Evolutionary conservation across 2,329 filamentous ascomycete genomes (phyloP).

Genomic region (Elsinoe batatas): DNA sequence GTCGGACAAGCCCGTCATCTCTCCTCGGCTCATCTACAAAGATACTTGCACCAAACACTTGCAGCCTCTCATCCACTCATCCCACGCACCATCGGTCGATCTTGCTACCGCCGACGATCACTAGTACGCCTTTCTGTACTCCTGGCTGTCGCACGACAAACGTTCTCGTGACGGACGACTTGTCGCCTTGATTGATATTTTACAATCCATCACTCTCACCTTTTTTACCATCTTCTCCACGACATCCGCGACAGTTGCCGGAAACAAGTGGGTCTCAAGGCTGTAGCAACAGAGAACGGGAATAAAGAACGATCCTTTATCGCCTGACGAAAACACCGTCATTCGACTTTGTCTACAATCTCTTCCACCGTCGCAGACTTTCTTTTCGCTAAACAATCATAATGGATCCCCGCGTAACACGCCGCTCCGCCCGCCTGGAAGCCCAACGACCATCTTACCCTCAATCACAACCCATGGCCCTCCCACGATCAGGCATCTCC

Average conservation of each 20-base stretch:
- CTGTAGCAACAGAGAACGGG: constrained; percentile 3
- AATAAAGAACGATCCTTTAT: constrained; percentile 1
- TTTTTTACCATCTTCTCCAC: background rate
- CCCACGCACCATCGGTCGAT: constrained; percentile 12
- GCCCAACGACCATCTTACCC: constrained; percentile 27
- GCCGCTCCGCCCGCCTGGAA: constrained; percentile 8
- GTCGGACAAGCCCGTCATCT: background rate
- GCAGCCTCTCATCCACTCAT: constrained; percentile 7
- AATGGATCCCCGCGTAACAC: constrained; percentile 12
- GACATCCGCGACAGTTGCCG: background rate
- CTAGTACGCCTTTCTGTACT: background rate
- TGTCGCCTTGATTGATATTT: constrained; percentile 3
- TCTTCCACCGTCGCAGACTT: background rate
- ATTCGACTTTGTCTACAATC: background rate
- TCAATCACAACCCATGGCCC: constrained; percentile 21
- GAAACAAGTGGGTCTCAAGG: constrained; percentile 3
- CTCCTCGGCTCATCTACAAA: constrained; percentile 7
- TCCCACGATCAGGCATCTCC: constrained; percentile 21
- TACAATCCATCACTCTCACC: background rate
- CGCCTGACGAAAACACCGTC: background rate
- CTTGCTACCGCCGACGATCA: constrained; percentile 9
- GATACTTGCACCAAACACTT: constrained; percentile 2
- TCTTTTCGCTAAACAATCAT: background rate
- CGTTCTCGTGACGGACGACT: constrained; percentile 8
- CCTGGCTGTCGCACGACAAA: constrained; percentile 2